Percentiles rank a stretch among this genome's conserved stretches.
Evolutionary conservation across 768 basidiomycete species (phyloP).

Genomic region (Phylloporus arenicola): DNA sequence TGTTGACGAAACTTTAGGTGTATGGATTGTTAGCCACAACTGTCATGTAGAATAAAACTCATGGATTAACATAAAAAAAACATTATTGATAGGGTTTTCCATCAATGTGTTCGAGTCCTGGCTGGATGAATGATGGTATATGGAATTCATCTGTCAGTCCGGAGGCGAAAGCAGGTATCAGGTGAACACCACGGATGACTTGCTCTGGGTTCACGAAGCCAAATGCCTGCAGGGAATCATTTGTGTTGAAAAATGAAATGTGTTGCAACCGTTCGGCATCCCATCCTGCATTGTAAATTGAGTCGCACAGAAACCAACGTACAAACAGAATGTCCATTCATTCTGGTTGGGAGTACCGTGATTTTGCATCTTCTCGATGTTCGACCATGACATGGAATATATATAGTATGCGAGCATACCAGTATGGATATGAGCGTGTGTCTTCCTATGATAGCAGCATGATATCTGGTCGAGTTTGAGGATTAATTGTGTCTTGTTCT

Average conservation of each 20-base stretch:
- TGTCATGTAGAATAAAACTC: neutral
- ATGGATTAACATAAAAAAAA: constrained; percentile 33
- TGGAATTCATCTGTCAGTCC: constrained; percentile 12
- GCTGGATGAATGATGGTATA: neutral
- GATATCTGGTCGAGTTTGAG: constrained; percentile 28
- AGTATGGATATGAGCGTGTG: constrained; percentile 30
- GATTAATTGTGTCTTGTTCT: too few species aligned
- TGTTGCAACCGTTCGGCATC: constrained; percentile 6
- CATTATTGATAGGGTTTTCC: constrained; percentile 7
- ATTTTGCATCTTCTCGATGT: neutral
- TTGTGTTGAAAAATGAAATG: neutral
- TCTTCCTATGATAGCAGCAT: constrained; percentile 31
- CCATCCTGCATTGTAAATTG: constrained; percentile 21
- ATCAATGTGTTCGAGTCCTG: neutral
- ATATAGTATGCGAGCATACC: constrained; percentile 27
- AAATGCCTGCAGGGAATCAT: constrained; percentile 26
- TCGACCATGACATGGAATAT: constrained; percentile 11
- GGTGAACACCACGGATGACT: constrained; percentile 37
- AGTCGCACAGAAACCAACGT: constrained; percentile 32
- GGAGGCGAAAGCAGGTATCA: constrained; percentile 37
- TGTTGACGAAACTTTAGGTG: neutral
- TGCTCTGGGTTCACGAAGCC: constrained; percentile 42
- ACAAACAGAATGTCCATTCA: constrained; percentile 41
- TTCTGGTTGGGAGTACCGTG: neutral
- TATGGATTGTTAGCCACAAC: neutral